A percentile compares a stretch with the other conserved stretches of the same genome.
Evolutionary conservation across 305 asterid species (phyloP).

Genomic region (Fraxinus floribunda): DNA sequence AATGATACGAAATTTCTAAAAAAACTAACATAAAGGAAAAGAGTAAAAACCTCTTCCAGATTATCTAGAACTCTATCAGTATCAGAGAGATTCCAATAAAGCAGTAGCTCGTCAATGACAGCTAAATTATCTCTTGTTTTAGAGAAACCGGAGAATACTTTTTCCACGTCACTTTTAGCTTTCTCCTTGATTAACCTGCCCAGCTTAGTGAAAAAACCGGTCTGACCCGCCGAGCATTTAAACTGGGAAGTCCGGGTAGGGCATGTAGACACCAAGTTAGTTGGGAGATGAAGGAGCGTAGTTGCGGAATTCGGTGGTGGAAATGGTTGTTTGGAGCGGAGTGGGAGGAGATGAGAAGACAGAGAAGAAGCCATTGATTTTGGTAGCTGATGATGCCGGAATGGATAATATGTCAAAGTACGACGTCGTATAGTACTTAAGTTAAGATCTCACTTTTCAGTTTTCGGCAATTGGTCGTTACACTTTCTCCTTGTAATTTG

Average conservation of each 20-base stretch:
- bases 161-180: slow-evolving; percentile 90
- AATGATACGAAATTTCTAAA: background rate
- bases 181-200: slow-evolving; percentile 91
- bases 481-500: too few species aligned
- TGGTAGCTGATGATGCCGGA: background rate
- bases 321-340: slow-evolving; percentile 34
- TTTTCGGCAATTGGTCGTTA: too few species aligned
- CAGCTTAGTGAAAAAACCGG: slow-evolving; percentile 82
- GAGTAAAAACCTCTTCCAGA: slow-evolving; percentile 72
- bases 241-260: slow-evolving; percentile 38
- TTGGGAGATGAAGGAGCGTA: slow-evolving; percentile 30
- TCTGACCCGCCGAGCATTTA: slow-evolving; percentile 73
- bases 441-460: background rate
- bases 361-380: slow-evolving; percentile 29
- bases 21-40: background rate
- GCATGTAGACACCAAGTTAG: slow-evolving; percentile 14
- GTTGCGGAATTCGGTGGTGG: slow-evolving; percentile 32
- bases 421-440: background rate
- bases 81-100: slow-evolving; percentile 92
- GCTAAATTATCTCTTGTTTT: slow-evolving; percentile 91
- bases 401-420: background rate
- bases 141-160: slow-evolving; percentile 79
- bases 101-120: slow-evolving; percentile 84
- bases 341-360: slow-evolving; percentile 46
- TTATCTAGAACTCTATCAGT: slow-evolving; percentile 90